Conservation (phyloP, 2,329 filamentous ascomycete species). For the Hypomyces rosellus region DNA sequence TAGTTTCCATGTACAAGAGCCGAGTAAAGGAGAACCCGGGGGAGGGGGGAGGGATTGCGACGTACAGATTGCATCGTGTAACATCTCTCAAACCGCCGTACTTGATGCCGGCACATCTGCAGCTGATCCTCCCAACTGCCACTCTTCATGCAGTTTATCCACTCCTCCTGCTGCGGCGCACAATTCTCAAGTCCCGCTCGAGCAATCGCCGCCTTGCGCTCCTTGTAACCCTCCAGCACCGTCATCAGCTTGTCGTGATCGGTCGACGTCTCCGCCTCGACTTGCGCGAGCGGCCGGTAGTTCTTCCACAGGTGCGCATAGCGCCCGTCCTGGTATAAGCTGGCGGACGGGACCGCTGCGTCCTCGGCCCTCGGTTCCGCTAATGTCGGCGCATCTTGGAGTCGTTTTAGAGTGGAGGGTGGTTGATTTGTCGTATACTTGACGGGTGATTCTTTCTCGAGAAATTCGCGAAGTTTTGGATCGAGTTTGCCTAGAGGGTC, state of each 20-base stretch:
- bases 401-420: slow-evolving; percentile 10
- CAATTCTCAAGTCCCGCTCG: slow-evolving; percentile 89
- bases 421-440: slow-evolving; percentile 47
- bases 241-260: slow-evolving; percentile 76
- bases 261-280: slow-evolving; percentile 63
- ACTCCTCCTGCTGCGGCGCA: slow-evolving; percentile 74
- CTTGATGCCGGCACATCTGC: slow-evolving; percentile 76
- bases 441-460: slow-evolving; percentile 73
- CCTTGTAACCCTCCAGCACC: slow-evolving; percentile 78
- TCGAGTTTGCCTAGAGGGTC: slow-evolving; percentile 70
- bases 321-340: slow-evolving; percentile 53
- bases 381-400: slow-evolving; percentile 12
- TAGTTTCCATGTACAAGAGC: background rate
- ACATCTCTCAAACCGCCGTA: slow-evolving; percentile 74
- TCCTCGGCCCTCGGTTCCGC: slow-evolving; percentile 13
- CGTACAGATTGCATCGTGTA: slow-evolving; percentile 79
- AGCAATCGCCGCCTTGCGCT: slow-evolving; percentile 70
- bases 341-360: slow-evolving; percentile 40
- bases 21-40: background rate
- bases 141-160: slow-evolving; percentile 73
- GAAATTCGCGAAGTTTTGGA: slow-evolving; percentile 74
- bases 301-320: slow-evolving; percentile 88
- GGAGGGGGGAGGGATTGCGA: background rate
- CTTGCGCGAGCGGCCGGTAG: slow-evolving; percentile 66
- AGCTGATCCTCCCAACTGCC: slow-evolving; percentile 63